These are phyloP conservation scores for Nakazawaea peltata DNA, from an alignment of 805 yeast species.

Conservation along the genomic window DNA sequence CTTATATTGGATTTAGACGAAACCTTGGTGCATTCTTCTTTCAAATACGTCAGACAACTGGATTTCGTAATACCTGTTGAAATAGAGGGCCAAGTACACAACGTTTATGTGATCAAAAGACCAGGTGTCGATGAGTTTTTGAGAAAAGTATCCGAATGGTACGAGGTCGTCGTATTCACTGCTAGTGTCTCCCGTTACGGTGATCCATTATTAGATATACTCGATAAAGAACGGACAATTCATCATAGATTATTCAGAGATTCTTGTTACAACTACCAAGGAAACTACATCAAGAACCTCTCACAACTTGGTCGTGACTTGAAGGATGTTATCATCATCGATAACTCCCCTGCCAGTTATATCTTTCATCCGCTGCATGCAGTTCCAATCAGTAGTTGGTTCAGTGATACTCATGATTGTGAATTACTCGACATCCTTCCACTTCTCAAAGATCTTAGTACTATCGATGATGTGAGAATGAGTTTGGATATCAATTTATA, in stretches of 20 bases:
- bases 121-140: constrained; percentile 97
- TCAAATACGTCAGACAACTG: constrained; percentile 84
- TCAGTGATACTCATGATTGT: constrained; percentile 95
- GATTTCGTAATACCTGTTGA: constrained; percentile 98
- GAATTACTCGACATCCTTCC: constrained; percentile 90
- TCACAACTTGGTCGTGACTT: constrained; percentile 93
- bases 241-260: constrained; percentile 94
- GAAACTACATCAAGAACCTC: constrained; percentile 88
- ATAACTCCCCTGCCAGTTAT: constrained; percentile 97
- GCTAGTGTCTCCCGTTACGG: constrained; percentile 95
- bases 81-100: constrained; percentile 85
- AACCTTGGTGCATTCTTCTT: constrained; percentile 91
- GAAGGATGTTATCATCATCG: constrained; percentile 78
- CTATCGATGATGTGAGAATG: constrained; percentile 77
- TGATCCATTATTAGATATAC: constrained; percentile 84
- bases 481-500: constrained; percentile 70
- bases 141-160: constrained; percentile 72
- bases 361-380: constrained; percentile 97
- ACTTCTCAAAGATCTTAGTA: constrained; percentile 77
- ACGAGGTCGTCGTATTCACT: constrained; percentile 94
- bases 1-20: constrained; percentile 90
- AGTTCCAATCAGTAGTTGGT: constrained; percentile 96
- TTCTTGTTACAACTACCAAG: constrained; percentile 88
- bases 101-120: constrained; percentile 91
- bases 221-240: constrained; percentile 66